phyloP scores from a whole-genome alignment of 108 stramenopile genomes.

The Asterionellopsis glacialis region DNA sequence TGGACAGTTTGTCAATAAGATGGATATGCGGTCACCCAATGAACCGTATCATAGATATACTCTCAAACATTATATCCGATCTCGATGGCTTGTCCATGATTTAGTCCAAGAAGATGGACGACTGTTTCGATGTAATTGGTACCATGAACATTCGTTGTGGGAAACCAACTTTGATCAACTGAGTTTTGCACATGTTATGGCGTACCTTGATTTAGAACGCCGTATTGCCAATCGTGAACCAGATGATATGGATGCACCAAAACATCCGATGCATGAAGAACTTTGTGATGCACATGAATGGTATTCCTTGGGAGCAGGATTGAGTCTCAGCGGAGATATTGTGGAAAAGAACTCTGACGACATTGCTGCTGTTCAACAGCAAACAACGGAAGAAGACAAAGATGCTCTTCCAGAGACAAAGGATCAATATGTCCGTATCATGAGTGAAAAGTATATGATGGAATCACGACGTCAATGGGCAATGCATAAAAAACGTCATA shows the following conservation, averaged over 20 bases:
- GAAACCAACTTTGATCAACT: conserved; percentile 59
- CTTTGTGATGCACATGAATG: conserved; percentile 69
- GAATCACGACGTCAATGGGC: conserved; percentile 23
- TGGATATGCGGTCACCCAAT: conserved; percentile 37
- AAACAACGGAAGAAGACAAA: too few species aligned
- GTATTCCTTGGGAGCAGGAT: conserved; percentile 27
- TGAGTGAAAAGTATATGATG: conserved; percentile 36
- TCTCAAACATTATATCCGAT: conserved; percentile 67
- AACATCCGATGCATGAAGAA: conserved; percentile 23
- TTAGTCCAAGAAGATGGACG: conserved; percentile 56
- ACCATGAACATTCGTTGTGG: conserved; percentile 71
- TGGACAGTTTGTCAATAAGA: conserved; percentile 46
- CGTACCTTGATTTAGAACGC: conserved; percentile 55
- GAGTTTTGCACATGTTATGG: conserved; percentile 76
- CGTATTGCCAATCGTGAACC: conserved; percentile 38
- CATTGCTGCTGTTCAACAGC: too few species aligned
- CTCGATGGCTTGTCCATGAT: conserved; percentile 74
- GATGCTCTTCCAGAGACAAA: too few species aligned
- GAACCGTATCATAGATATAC: conserved; percentile 48
- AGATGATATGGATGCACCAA: conserved; percentile 32
- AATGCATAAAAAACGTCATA: conserved; percentile 2
- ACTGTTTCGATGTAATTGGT: conserved; percentile 80
- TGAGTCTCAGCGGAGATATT: too few species aligned
- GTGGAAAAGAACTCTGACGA: too few species aligned
- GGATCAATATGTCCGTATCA: conserved; percentile 31